Conservation (phyloP, 352 stramenopile genomes). For the Globisporangium canariense region DNA sequence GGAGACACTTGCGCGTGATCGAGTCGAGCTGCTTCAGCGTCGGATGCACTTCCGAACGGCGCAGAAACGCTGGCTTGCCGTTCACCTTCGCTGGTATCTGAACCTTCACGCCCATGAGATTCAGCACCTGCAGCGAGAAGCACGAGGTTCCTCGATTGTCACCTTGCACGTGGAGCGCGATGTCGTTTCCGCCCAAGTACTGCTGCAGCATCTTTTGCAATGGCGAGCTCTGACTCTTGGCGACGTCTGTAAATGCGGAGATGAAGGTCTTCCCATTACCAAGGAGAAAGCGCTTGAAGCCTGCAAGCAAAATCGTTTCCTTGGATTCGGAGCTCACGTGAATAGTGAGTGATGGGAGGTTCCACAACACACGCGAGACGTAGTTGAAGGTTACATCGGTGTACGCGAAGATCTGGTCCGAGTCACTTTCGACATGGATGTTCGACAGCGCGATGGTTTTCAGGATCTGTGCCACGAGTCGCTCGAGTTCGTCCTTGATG, state of each 20-base stretch:
- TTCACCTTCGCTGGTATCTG: conserved; percentile 67
- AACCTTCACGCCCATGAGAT: conserved; percentile 60
- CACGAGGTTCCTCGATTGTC: conserved; percentile 45
- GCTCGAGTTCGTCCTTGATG: conserved; percentile 50
- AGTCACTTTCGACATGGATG: conserved; percentile 58
- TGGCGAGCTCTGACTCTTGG: conserved; percentile 56
- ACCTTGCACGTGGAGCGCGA: conserved; percentile 55
- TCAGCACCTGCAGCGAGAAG: conserved; percentile 65
- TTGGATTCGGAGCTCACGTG: conserved; percentile 34
- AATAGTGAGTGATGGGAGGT: conserved; percentile 67
- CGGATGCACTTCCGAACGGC: conserved; percentile 53
- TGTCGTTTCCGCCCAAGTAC: conserved; percentile 65
- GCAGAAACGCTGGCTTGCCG: conserved; percentile 63
- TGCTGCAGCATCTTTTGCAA: conserved; percentile 64
- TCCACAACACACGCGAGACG: conserved; percentile 58
- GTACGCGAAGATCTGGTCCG: conserved; percentile 68
- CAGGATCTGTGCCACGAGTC: conserved; percentile 56
- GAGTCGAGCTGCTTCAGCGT: conserved; percentile 75
- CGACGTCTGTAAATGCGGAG: conserved; percentile 67
- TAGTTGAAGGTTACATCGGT: conserved; percentile 79
- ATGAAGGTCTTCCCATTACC: conserved; percentile 74
- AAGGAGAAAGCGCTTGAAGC: conserved; percentile 69
- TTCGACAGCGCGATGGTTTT: conserved; percentile 74
- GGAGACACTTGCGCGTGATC: conserved; percentile 60
- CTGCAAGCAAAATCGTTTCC: conserved; percentile 55